Evolutionary conservation across 2,329 filamentous ascomycete genomes (phyloP).

Genomic region (Xylariaceae sp.): DNA sequence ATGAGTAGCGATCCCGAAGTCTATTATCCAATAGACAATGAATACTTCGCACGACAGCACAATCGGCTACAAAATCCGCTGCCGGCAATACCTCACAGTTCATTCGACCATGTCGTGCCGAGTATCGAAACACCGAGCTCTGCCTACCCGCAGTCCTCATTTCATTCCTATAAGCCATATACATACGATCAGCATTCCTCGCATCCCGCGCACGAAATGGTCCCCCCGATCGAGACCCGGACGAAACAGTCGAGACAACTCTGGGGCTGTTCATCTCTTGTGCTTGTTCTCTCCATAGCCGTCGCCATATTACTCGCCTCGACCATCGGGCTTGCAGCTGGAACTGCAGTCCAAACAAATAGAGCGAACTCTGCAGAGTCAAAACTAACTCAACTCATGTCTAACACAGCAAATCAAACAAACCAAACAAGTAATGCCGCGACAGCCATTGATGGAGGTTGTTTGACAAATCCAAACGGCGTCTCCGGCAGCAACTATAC

Average conservation of each 20-base stretch:
- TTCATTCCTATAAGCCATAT: too few species aligned
- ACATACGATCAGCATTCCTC: constrained; percentile 19
- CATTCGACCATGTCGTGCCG: constrained; percentile 14
- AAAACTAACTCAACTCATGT: constrained; percentile 29
- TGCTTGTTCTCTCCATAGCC: constrained; percentile 39
- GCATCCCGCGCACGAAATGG: constrained; percentile 11
- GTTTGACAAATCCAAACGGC: constrained; percentile 32
- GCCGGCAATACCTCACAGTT: constrained; percentile 16
- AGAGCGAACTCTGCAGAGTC: constrained; percentile 36
- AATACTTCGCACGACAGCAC: constrained; percentile 2
- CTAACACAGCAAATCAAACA: too few species aligned
- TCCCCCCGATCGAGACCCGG: constrained; percentile 12
- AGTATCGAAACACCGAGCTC: constrained; percentile 15
- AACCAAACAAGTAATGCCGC: too few species aligned
- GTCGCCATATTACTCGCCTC: constrained; percentile 38
- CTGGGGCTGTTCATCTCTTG: constrained; percentile 36
- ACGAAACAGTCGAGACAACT: constrained; percentile 20
- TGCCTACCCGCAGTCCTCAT: constrained; percentile 12
- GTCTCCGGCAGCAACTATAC: constrained; percentile 39
- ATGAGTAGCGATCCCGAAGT: constrained; percentile 25
- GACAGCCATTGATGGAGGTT: constrained; percentile 37
- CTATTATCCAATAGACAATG: constrained; percentile 26
- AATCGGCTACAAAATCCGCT: constrained; percentile 3
- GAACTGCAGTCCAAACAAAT: constrained; percentile 39
- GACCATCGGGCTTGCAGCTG: constrained; percentile 43